phyloP scores from a whole-genome alignment of 352 stramenopile genomes.

The Phytophthora sansomeana region DNA sequence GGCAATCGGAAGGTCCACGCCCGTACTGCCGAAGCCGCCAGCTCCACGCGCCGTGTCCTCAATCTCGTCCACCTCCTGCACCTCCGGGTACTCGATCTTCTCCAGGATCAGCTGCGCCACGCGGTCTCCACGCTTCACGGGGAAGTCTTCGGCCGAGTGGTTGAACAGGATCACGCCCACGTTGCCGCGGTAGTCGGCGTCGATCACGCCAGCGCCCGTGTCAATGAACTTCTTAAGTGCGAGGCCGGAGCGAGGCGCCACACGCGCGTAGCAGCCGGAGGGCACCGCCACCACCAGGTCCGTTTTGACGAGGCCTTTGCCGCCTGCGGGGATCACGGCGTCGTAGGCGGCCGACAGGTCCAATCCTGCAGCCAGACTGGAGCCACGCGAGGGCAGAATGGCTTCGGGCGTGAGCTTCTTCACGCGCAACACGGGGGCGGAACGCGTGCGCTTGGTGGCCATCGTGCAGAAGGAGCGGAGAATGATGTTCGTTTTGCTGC shows the following conservation, averaged over 20 bases:
- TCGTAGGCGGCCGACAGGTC: conserved; percentile 90
- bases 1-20: conserved; percentile 64
- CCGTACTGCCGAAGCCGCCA: conserved; percentile 97
- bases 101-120: conserved; percentile 99
- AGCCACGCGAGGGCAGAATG: conserved; percentile 84
- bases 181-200: conserved; percentile 98
- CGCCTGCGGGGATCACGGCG: conserved; percentile 89
- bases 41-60: conserved; percentile 94
- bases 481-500: neutral
- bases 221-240: conserved; percentile 99
- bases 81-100: conserved; percentile 91
- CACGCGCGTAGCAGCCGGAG: conserved; percentile 94
- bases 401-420: conserved; percentile 88
- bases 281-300: conserved; percentile 96
- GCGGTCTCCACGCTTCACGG: conserved; percentile 95
- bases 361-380: conserved; percentile 78
- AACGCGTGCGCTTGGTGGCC: conserved; percentile 40
- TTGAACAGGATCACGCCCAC: conserved; percentile 99
- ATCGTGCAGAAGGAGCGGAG: conserved; percentile 8
- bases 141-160: conserved; percentile 94
- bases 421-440: conserved; percentile 64
- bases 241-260: conserved; percentile 94
- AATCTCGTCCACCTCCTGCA: conserved; percentile 95
- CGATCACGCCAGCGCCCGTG: conserved; percentile 97
- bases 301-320: conserved; percentile 97